A percentile compares a stretch with the other conserved stretches of the same genome.
These are phyloP conservation scores for Fusarium hostae DNA, from an alignment of 2,329 filamentous ascomycete genomes.

Conservation along the genomic window DNA sequence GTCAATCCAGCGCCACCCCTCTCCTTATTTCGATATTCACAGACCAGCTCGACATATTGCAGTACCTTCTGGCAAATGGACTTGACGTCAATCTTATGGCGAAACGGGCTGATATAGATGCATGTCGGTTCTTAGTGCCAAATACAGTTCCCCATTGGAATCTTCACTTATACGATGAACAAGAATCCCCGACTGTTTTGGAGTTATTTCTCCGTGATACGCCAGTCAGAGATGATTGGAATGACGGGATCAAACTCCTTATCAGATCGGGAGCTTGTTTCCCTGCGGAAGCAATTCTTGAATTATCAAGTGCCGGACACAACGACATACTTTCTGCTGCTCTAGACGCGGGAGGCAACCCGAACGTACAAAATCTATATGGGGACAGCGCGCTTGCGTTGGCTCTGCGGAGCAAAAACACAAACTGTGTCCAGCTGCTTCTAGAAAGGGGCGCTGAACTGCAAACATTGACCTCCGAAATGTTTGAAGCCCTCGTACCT, in stretches of 20 bases:
- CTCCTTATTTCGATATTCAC: neutral
- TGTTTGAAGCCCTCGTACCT: neutral
- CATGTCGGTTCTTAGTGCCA: rapidly evolving
- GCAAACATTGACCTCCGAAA: rapidly evolving
- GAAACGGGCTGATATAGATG: rapidly evolving
- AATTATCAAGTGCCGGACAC: rapidly evolving
- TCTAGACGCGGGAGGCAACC: rapidly evolving
- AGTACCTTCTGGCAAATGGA: rapidly evolving
- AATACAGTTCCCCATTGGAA: rapidly evolving
- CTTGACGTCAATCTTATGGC: rapidly evolving
- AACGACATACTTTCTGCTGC: neutral
- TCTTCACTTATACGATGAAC: rapidly evolving
- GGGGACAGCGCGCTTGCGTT: rapidly evolving
- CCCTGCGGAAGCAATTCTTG: rapidly evolving
- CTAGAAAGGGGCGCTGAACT: neutral
- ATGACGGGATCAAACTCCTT: rapidly evolving
- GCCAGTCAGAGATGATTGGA: rapidly evolving
- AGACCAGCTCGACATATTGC: rapidly evolving
- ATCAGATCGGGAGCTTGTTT: rapidly evolving
- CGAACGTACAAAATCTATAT: rapidly evolving
- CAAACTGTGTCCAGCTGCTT: rapidly evolving
- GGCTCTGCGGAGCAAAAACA: rapidly evolving
- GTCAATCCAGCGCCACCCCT: neutral
- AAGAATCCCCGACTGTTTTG: neutral
- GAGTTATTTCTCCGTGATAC: rapidly evolving